Evolutionary conservation across 441 rosid species (phyloP).

Genomic region (Populus hybrid): DNA sequence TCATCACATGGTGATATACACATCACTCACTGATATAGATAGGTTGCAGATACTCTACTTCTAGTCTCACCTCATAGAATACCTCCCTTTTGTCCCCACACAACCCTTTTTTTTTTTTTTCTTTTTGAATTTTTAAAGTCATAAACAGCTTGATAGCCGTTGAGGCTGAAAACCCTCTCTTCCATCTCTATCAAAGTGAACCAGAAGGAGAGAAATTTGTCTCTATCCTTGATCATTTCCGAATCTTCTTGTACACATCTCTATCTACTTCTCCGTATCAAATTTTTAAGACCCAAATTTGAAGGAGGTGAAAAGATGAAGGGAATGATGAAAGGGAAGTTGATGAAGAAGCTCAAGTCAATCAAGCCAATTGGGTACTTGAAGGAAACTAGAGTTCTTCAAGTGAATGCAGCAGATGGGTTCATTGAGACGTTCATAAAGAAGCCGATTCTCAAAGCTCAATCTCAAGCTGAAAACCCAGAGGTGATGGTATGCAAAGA

Average conservation of each 20-base stretch:
- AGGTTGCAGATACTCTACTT: neutral
- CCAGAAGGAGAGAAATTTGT: neutral
- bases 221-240: slow-evolving; percentile 3
- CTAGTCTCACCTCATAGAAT: neutral
- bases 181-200: neutral
- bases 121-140: slow-evolving; percentile 14
- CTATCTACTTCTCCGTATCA: slow-evolving; percentile 1
- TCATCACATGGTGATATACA: neutral
- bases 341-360: slow-evolving; percentile 64
- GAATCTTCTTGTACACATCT: neutral
- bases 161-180: slow-evolving; percentile 25
- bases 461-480: slow-evolving; percentile 18
- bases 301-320: slow-evolving; percentile 39
- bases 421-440: slow-evolving; percentile 38
- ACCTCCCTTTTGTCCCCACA: slow-evolving; percentile 5
- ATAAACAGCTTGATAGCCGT: slow-evolving; percentile 53
- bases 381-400: slow-evolving; percentile 65
- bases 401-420: slow-evolving; percentile 54
- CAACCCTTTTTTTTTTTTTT: neutral
- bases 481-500: slow-evolving; percentile 25
- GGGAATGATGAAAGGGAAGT: slow-evolving; percentile 59
- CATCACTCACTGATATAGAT: neutral
- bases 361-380: slow-evolving; percentile 61
- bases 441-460: slow-evolving; percentile 29
- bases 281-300: slow-evolving; percentile 1